Base-by-base conservation (phyloP, 257 asterid species). In the Solanum clarkiae region DNA sequence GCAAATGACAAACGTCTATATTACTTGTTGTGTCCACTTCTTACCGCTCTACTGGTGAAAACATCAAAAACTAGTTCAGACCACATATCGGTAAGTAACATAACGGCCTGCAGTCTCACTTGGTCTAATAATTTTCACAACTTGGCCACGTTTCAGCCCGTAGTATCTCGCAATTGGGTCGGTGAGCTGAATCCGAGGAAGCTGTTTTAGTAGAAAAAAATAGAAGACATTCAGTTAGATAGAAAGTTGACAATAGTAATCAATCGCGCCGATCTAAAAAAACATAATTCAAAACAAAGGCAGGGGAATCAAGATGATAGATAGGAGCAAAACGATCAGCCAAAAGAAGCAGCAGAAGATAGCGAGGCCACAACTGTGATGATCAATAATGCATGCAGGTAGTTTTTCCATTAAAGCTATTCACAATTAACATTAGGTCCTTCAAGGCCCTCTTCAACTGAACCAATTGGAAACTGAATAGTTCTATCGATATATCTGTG, bases 41-140 rank as follows among this genome's bases (percentile, higher is more conserved):
- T 47, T 74, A 74, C 81, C 17, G 22, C 49, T 75, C 62, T 24
- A 24, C 24, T 10, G 62, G 45, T 75, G 82, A 49, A 75, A 75
- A 24, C 44, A 22, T 24, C 22, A 75, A 75, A 72, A 75, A 24
- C 62, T 24, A 75, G 22, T 49, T 94, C 93, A 95, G 10, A 92
- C 92, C 10, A 93, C 97, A 62, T 65, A 94, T 70, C 98, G 88
- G 77, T 95, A 95, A n/a, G 99, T 95, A 85, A 95, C 90, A 54
- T 95, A 94, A 15, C 92, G 92, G 5, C 99, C 98, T 51, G 98
- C 98, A 72, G 98, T 95, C 91, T 95, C 99, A 88, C 99, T 95
- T 12, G 99, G 95, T 42, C 99, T 92, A 83, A 90, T 94, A 17
- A 95, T 93, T 86, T 92, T 95, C 72, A 93, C 95, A 12, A 94